Evolutionary conservation across 2,329 filamentous ascomycete species (phyloP).

Genomic region (Colletotrichum lentis): DNA sequence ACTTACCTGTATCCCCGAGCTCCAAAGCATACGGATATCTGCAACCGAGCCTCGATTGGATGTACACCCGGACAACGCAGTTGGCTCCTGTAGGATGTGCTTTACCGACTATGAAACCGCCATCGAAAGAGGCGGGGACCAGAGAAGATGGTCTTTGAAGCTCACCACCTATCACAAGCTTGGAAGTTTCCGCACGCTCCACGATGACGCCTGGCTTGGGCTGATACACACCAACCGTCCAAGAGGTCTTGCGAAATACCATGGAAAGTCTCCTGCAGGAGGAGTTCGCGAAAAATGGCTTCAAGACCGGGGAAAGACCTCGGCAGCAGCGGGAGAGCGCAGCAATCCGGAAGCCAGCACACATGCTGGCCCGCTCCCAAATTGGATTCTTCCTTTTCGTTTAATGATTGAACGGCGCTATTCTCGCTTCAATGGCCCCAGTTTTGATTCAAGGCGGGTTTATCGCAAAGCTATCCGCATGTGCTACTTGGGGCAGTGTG

Average conservation of each 20-base stretch:
- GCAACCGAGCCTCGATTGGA: background rate
- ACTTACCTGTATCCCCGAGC: conserved; percentile 4
- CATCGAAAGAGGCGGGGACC: background rate
- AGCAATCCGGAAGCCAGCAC: background rate
- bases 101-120: conserved; percentile 7
- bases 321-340: background rate
- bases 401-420: background rate
- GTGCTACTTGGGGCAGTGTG: background rate
- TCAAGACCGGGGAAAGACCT: background rate
- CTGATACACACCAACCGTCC: background rate
- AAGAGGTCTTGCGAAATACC: background rate
- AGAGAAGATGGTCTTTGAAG: background rate
- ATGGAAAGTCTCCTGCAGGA: background rate
- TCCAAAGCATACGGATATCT: conserved; percentile 6
- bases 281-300: background rate
- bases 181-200: background rate
- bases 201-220: background rate
- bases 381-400: background rate
- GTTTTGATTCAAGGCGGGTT: background rate
- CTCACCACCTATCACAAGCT: conserved; percentile 6
- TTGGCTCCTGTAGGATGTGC: background rate
- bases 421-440: background rate
- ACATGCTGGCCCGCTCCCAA: background rate
- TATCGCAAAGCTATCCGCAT: background rate
- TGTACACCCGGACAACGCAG: background rate